Evolutionary conservation across 192 early-diverging fungal species (phyloP).

Genomic region (Funneliformis geosporum): DNA sequence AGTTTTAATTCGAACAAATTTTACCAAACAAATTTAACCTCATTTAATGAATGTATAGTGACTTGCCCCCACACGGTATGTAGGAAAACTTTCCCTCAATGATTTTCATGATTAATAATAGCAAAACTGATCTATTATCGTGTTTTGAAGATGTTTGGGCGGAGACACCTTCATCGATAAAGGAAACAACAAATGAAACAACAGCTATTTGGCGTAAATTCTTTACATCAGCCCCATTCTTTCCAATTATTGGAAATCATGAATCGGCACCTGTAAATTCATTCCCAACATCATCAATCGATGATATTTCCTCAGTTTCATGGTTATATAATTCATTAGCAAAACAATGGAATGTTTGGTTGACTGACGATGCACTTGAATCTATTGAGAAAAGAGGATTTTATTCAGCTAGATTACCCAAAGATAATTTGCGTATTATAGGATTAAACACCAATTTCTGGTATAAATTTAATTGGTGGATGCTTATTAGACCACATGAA

Average conservation of each 20-base stretch:
- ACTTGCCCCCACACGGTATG: constrained; percentile 27
- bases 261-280: constrained; percentile 28
- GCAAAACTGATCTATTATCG: not conserved
- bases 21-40: too few relatives aligned
- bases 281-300: constrained; percentile 25
- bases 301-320: constrained; percentile 4
- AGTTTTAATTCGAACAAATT: not conserved
- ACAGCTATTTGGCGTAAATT: not conserved
- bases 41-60: not conserved
- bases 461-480: constrained; percentile 58
- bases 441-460: constrained; percentile 63
- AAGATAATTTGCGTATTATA: constrained; percentile 49
- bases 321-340: constrained; percentile 54
- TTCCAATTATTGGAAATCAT: constrained; percentile 31
- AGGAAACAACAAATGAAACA: not conserved
- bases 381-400: constrained; percentile 49
- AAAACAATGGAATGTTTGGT: constrained; percentile 54
- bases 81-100: not conserved
- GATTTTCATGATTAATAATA: not conserved
- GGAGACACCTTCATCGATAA: constrained; percentile 11
- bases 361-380: constrained; percentile 41
- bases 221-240: constrained; percentile 3
- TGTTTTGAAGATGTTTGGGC: constrained; percentile 23
- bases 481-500: constrained; percentile 42
- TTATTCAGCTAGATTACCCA: constrained; percentile 48